Base-by-base conservation (phyloP, 768 basidiomycete genomes). In the Mycena belliarum region DNA sequence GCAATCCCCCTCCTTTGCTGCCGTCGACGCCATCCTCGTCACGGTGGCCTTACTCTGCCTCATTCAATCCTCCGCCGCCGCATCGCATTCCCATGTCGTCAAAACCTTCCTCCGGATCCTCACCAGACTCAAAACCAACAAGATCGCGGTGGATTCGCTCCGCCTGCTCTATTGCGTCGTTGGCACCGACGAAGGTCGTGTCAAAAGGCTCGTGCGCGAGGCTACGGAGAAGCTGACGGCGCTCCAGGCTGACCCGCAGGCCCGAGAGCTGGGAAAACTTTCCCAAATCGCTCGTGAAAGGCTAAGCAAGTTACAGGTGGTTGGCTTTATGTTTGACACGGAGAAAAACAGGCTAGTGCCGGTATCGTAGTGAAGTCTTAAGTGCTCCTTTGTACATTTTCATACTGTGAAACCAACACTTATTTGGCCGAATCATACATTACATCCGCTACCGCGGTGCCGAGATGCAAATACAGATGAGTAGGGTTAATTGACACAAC, bases 1-100 rank as follows among this genome's bases (percentile, higher is more conserved):
- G 18, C 40, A 49, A 25, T 24, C 29, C 18, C 29, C 26, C 10
- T 26, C 2, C 41, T 56, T 56, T 21, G 48, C 48, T 23, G 55
- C 55, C 8, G 41, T 57, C 42, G 33, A 50, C 38, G 41, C 55
- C 24, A 44, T 57, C 48, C 21, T 57, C 48, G 48, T 57, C 24
- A 49, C 48, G 42, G 20, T 0, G 18, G 18, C 11, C 21, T 9
- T 6, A n/a, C 28, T 53, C 29, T 38, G 16, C 43, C 37, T 57
- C 49, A 8, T 51, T n/a, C 56, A 52, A 40, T n/a, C 49, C 44
- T 51, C 56, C 44, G 12, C 41, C 35, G 25, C 20, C 44, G n/a
- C 11, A 25, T 24, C n/a, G 14, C 48, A 50, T 49, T 43, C 41
- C 25, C 41, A 33, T 32, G 15, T 24, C 37, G 15, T 45, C 23